These are phyloP conservation scores for Naganishia liquefaciens DNA, from an alignment of 1,284 basidiomycete genomes.

Conservation along the genomic window DNA sequence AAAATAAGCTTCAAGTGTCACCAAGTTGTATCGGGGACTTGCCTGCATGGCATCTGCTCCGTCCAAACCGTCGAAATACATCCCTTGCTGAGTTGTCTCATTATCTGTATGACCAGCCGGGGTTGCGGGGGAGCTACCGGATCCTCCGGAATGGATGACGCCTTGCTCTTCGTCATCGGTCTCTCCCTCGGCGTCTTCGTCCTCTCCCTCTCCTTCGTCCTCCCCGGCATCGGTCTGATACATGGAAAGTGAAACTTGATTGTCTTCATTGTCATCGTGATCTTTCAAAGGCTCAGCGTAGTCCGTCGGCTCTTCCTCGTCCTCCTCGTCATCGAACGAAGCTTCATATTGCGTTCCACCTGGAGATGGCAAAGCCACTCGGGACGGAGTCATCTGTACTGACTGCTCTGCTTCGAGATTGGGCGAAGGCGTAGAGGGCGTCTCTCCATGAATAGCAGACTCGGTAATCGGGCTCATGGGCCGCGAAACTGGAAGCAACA, in stretches of 20 bases:
- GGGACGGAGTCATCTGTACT: conserved; percentile 35
- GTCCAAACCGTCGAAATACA: conserved; percentile 1
- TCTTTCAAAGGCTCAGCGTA: conserved; percentile 10
- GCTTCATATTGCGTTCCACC: conserved; percentile 24
- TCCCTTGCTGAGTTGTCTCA: not conserved
- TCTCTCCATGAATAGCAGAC: conserved; percentile 30
- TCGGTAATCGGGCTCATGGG: conserved; percentile 15
- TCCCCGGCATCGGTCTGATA: conserved; percentile 25
- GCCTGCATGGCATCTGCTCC: conserved; percentile 16
- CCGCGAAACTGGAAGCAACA: conserved; percentile 9
- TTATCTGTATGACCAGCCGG: not conserved
- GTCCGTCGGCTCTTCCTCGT: conserved; percentile 14
- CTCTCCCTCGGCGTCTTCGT: conserved; percentile 26
- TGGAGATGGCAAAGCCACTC: conserved; percentile 30
- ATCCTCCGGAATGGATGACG: not conserved
- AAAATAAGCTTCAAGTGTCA: not conserved
- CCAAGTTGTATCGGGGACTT: not conserved
- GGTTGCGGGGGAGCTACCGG: conserved; percentile 1
- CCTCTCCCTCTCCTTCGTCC: conserved; percentile 25
- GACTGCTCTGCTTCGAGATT: conserved; percentile 23
- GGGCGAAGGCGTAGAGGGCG: conserved; percentile 23
- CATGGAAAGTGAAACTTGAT: conserved; percentile 13
- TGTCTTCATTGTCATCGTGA: not conserved
- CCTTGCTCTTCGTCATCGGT: conserved; percentile 20
- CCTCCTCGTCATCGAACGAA: conserved; percentile 25